Evolutionary conservation across 768 basidiomycete species (phyloP).

Genomic region (Butyriboletus loyo): DNA sequence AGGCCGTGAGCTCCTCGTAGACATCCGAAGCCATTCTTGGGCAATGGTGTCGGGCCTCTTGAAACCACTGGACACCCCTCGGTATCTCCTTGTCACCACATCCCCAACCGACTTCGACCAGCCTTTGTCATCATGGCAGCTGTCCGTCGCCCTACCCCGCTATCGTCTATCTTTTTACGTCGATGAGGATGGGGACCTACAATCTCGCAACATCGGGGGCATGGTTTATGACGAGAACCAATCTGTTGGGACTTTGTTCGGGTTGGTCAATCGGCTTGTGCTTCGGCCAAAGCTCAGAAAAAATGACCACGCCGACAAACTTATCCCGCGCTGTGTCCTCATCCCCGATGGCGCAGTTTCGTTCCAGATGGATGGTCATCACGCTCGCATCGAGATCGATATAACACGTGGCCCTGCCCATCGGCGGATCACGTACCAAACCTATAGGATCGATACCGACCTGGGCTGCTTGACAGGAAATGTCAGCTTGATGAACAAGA

Average conservation of each 20-base stretch:
- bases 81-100: constrained; percentile 17
- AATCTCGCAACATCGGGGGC: constrained; percentile 39
- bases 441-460: constrained; percentile 29
- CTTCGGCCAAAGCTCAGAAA: constrained; percentile 27
- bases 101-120: not conserved
- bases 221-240: constrained; percentile 44
- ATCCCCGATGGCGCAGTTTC: constrained; percentile 38
- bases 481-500: constrained; percentile 24
- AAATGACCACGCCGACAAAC: not conserved
- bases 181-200: constrained; percentile 30
- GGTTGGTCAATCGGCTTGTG: constrained; percentile 39
- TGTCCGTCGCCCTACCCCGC: constrained; percentile 37
- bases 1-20: constrained; percentile 13
- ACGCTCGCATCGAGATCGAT: constrained; percentile 16
- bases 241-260: constrained; percentile 43
- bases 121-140: not conserved
- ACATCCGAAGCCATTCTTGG: constrained; percentile 25
- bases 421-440: constrained; percentile 19
- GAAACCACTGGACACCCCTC: constrained; percentile 5
- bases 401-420: not conserved
- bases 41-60: constrained; percentile 17
- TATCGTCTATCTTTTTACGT: constrained; percentile 39
- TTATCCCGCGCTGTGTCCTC: constrained; percentile 28
- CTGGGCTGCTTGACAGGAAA: constrained; percentile 30
- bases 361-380: constrained; percentile 7